A percentile compares a stretch with the other conserved stretches of the same genome.
phyloP scores from a whole-genome alignment of 768 basidiomycete species.

The Amanita rubescens region DNA sequence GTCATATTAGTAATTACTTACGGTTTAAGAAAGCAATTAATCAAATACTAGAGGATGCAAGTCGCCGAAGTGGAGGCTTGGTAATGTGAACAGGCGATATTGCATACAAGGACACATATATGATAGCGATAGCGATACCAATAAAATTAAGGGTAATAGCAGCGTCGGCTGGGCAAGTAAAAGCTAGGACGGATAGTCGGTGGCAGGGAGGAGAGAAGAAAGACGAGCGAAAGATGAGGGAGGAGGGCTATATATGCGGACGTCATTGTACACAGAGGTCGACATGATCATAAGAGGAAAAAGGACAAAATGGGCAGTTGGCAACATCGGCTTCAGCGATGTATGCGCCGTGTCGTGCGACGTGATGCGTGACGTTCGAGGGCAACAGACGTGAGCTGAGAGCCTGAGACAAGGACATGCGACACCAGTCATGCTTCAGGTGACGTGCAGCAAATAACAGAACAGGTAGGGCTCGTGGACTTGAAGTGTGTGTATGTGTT shows the following conservation, averaged over 20 bases:
- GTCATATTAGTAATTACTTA: too few relatives aligned
- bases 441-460: too few relatives aligned
- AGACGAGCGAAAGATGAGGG: background rate
- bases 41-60: background rate
- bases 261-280: background rate
- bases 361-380: background rate
- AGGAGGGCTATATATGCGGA: background rate
- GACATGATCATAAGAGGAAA: too few relatives aligned
- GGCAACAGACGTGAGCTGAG: constrained; percentile 21
- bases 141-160: background rate
- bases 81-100: background rate
- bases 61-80: background rate
- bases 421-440: too few relatives aligned
- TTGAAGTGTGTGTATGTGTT: too few relatives aligned
- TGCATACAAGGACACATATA: background rate
- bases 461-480: too few relatives aligned
- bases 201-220: background rate
- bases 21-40: background rate
- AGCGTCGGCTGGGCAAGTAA: background rate
- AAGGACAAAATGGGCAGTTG: background rate
- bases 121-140: background rate
- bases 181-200: background rate
- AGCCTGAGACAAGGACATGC: too few relatives aligned
- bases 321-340: background rate
- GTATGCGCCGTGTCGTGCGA: background rate